Percentiles rank a stretch among this genome's conserved stretches.
Conservation (phyloP, 345 rosid species). For the Tarenaya hassleriana region DNA sequence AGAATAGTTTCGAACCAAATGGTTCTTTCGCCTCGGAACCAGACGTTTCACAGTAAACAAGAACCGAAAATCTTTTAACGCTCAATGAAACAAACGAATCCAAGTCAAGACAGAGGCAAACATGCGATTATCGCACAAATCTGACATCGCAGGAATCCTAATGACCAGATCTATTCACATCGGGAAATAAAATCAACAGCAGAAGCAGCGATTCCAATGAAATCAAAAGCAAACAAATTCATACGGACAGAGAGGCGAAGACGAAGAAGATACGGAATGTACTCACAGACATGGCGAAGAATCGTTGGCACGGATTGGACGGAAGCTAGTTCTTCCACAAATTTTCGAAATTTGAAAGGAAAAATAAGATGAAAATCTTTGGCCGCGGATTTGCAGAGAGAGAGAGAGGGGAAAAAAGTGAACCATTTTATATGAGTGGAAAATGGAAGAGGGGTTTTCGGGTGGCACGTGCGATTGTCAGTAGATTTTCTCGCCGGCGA, state of each 20-base stretch:
- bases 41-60: conserved; percentile 1
- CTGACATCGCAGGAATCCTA: not conserved
- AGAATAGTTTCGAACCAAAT: not conserved
- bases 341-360: conserved; percentile 13
- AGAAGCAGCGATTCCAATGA: not conserved
- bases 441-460: conserved; percentile 25
- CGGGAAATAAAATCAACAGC: not conserved
- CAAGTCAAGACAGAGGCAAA: not conserved
- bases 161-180: conserved; percentile 24
- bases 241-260: not conserved
- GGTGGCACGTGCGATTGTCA: conserved; percentile 27
- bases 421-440: conserved; percentile 12
- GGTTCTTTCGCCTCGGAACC: not conserved
- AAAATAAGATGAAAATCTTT: conserved; percentile 9
- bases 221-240: conserved; percentile 6
- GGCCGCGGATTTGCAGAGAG: conserved; percentile 19
- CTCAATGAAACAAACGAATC: not conserved
- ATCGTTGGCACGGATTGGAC: conserved; percentile 16
- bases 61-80: not conserved
- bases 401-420: not conserved
- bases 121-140: conserved; percentile 9
- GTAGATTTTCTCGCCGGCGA: not conserved
- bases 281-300: conserved; percentile 27
- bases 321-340: not conserved
- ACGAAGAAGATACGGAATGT: not conserved